Evolutionary conservation across 2,329 filamentous ascomycete species (phyloP).

Genomic region (Tolypocladium album): DNA sequence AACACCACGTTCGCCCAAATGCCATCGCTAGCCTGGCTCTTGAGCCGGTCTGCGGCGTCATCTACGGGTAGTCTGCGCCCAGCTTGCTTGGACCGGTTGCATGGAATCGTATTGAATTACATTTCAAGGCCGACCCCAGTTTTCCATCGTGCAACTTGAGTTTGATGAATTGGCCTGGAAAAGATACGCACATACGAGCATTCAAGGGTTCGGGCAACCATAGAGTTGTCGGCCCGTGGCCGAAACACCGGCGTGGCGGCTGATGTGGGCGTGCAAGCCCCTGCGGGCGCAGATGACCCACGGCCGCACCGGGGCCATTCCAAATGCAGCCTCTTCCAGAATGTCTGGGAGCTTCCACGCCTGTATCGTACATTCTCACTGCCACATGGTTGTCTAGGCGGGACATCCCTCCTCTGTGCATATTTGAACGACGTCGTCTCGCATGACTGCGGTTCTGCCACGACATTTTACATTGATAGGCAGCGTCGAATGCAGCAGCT

Average conservation of each 20-base stretch:
- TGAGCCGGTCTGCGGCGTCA: background rate
- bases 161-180: background rate
- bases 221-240: background rate
- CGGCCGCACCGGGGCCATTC: background rate
- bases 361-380: background rate
- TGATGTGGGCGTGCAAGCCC: background rate
- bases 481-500: background rate
- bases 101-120: background rate
- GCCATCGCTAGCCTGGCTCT: background rate
- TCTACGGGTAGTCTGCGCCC: background rate
- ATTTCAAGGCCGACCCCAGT: background rate
- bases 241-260: slow-evolving; percentile 2
- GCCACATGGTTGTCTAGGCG: background rate
- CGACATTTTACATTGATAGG: background rate
- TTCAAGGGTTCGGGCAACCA: too few relatives aligned
- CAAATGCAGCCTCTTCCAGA: slow-evolving; percentile 1
- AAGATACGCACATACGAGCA: too few relatives aligned
- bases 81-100: background rate
- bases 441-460: background rate
- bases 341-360: slow-evolving; percentile 2
- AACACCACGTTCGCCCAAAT: background rate
- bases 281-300: slow-evolving; percentile 1
- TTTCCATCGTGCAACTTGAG: background rate
- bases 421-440: background rate
- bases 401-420: background rate